phyloP scores from a whole-genome alignment of 208 protist genomes.

The Trypanosoma theileri region DNA sequence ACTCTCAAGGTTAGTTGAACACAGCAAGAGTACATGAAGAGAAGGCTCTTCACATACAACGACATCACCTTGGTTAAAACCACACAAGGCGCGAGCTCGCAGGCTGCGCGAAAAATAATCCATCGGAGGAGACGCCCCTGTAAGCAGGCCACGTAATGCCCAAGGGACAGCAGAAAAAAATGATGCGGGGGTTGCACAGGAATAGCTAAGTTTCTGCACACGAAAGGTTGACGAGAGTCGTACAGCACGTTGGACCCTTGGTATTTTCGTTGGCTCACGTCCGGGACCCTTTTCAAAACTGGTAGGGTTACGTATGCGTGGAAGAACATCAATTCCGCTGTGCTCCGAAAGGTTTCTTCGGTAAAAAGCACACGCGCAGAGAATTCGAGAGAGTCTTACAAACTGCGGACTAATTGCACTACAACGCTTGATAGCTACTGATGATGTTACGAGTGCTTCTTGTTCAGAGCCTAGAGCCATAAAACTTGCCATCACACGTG shows the following conservation, averaged over 20 bases:
- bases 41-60: slow-evolving; percentile 19
- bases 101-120: slow-evolving; percentile 21
- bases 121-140: slow-evolving; percentile 20
- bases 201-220: slow-evolving; percentile 9
- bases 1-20: background rate
- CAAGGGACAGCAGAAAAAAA: background rate
- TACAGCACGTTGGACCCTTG: background rate
- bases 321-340: slow-evolving; percentile 12
- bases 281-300: slow-evolving; percentile 2
- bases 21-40: slow-evolving; percentile 8
- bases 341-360: slow-evolving; percentile 7
- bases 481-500: slow-evolving; percentile 17
- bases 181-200: background rate
- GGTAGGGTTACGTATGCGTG: background rate
- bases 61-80: slow-evolving; percentile 3
- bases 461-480: slow-evolving; percentile 22
- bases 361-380: slow-evolving; percentile 3
- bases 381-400: slow-evolving; percentile 18
- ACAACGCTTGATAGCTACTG: slow-evolving; percentile 9
- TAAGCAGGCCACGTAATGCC: background rate
- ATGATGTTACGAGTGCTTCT: slow-evolving; percentile 12
- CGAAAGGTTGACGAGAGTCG: background rate
- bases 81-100: slow-evolving; percentile 7
- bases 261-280: background rate
- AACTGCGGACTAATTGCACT: slow-evolving; percentile 25